These are phyloP conservation scores for Globisporangium mamillatum DNA, from an alignment of 352 stramenopile species.

Conservation along the genomic window DNA sequence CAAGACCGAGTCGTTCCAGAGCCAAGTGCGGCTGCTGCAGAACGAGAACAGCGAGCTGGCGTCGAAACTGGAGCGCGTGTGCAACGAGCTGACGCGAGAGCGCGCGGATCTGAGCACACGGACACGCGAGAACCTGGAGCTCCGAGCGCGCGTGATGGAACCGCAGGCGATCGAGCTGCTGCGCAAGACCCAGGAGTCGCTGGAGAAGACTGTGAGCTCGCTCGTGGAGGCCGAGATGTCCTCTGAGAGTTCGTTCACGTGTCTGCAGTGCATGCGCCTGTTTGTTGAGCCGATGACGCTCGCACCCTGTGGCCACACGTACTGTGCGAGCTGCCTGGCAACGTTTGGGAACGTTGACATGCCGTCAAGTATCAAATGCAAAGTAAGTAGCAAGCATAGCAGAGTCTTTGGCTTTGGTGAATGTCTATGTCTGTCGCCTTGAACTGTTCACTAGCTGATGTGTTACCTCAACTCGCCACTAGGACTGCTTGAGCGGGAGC, in stretches of 20 bases:
- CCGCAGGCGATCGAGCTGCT: slow-evolving; percentile 49
- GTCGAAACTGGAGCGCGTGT: slow-evolving; percentile 36
- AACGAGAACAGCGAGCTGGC: slow-evolving; percentile 62
- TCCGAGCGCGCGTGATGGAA: slow-evolving; percentile 50
- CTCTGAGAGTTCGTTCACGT: slow-evolving; percentile 76
- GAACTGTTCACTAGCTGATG: not conserved
- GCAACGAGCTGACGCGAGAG: slow-evolving; percentile 35
- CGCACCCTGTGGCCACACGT: slow-evolving; percentile 69
- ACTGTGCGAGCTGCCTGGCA: slow-evolving; percentile 52
- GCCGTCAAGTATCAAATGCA: slow-evolving; percentile 53
- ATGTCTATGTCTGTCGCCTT: too few species aligned
- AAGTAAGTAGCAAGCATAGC: slow-evolving; percentile 19
- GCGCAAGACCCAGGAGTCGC: slow-evolving; percentile 54
- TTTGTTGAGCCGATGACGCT: slow-evolving; percentile 67
- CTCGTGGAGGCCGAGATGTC: slow-evolving; percentile 65
- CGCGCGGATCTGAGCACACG: slow-evolving; percentile 36
- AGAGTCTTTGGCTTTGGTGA: not conserved
- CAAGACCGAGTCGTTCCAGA: slow-evolving; percentile 77
- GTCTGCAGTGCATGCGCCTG: slow-evolving; percentile 66
- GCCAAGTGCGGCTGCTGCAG: slow-evolving; percentile 56
- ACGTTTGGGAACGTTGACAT: slow-evolving; percentile 31
- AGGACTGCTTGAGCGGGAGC: slow-evolving; percentile 7
- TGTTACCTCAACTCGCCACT: not conserved
- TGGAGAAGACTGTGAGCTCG: slow-evolving; percentile 65
- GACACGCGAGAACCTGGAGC: slow-evolving; percentile 41